Evolutionary conservation across 306 rosid species (phyloP).

Genomic region (Castanea crenata): DNA sequence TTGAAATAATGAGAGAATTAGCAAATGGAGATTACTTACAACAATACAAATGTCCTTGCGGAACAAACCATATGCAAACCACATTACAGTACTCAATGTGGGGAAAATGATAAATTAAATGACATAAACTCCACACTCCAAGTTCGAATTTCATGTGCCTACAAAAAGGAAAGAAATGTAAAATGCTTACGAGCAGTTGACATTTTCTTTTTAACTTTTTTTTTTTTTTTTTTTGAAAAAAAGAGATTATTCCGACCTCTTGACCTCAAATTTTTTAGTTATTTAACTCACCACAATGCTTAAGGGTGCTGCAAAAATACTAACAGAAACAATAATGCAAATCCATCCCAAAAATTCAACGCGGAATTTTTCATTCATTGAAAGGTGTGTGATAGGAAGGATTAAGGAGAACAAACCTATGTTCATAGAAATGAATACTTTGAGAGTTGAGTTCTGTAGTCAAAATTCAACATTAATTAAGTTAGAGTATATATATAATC

Average conservation of each 20-base stretch:
- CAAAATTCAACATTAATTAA: neutral
- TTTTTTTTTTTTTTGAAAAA: too few species aligned
- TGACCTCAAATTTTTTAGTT: neutral
- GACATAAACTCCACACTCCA: constrained; percentile 91
- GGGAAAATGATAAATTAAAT: constrained; percentile 72
- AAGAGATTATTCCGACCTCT: neutral
- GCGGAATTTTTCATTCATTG: constrained; percentile 25
- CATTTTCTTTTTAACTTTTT: too few species aligned
- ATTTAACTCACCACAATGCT: constrained; percentile 65
- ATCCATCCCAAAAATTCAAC: constrained; percentile 78
- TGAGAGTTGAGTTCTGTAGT: constrained; percentile 50
- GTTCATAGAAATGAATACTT: constrained; percentile 53
- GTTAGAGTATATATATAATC: neutral
- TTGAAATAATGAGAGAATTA: neutral
- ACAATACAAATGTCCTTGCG: constrained; percentile 79
- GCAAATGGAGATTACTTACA: constrained; percentile 38
- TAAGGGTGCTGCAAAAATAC: constrained; percentile 79
- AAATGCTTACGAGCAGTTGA: neutral
- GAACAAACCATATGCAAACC: constrained; percentile 81
- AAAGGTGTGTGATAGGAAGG: constrained; percentile 41
- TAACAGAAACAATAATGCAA: constrained; percentile 52
- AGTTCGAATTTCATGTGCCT: constrained; percentile 74
- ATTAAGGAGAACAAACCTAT: constrained; percentile 52
- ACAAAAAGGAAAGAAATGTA: neutral
- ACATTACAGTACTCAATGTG: constrained; percentile 70